Evolutionary conservation across 345 rosid genomes (phyloP).

Genomic region (Lagerstroemia speciosa): DNA sequence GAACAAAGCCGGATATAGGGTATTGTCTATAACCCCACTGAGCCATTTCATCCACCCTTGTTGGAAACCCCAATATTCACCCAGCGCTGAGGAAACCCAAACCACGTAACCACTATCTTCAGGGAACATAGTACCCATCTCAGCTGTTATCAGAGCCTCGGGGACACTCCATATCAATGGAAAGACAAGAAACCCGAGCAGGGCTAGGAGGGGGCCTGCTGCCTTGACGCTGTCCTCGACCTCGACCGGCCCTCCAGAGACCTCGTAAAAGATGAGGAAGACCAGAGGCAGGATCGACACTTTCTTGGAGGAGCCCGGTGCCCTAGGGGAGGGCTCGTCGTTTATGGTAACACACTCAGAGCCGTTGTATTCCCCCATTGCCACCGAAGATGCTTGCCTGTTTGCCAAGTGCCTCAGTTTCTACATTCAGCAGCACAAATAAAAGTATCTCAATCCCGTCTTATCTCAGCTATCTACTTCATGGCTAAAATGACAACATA

Average conservation of each 20-base stretch:
- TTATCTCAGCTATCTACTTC: background rate
- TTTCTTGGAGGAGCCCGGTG: conserved; percentile 11
- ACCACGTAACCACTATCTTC: conserved; percentile 35
- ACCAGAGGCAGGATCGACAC: conserved; percentile 28
- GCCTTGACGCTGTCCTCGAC: conserved; percentile 33
- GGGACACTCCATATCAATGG: conserved; percentile 34
- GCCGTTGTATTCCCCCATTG: conserved; percentile 4
- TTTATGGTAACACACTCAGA: background rate
- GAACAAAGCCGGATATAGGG: conserved; percentile 28
- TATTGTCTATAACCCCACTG: conserved; percentile 32
- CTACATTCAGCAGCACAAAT: conserved; percentile 10
- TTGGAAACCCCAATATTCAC: conserved; percentile 33
- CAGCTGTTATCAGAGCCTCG: conserved; percentile 31
- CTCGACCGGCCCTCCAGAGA: conserved; percentile 33
- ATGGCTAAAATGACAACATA: background rate
- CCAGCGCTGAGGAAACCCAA: conserved; percentile 30
- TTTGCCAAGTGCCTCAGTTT: conserved; percentile 6
- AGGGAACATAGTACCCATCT: conserved; percentile 35
- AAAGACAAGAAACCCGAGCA: conserved; percentile 24
- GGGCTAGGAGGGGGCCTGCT: conserved; percentile 33
- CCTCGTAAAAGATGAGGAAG: conserved; percentile 30
- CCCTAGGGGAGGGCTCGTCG: conserved; percentile 14
- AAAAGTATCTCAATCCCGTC: background rate
- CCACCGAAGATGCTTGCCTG: conserved; percentile 7
- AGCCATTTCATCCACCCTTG: conserved; percentile 43